Evolutionary conservation across 345 rosid genomes (phyloP).

Genomic region (Populus nigra): DNA sequence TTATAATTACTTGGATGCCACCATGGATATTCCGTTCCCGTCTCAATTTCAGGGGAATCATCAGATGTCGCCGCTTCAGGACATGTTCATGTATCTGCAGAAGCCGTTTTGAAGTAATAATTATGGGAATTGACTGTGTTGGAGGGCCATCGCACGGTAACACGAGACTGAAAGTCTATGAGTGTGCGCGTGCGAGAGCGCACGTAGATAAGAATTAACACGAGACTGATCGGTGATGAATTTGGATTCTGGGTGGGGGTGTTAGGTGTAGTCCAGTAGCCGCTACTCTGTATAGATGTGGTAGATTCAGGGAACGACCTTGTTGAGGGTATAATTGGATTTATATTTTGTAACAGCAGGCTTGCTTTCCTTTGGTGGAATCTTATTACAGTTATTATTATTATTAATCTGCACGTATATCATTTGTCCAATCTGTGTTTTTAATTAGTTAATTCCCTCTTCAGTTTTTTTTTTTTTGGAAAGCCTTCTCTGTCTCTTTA

Average conservation of each 20-base stretch:
- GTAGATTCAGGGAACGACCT: neutral
- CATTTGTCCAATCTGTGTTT: neutral
- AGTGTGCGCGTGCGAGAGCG: slow-evolving; percentile 36
- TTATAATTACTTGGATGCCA: slow-evolving; percentile 53
- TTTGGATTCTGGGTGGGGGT: neutral
- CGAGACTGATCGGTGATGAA: neutral
- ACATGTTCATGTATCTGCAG: slow-evolving; percentile 63
- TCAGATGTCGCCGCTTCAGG: slow-evolving; percentile 70
- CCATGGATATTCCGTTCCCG: slow-evolving; percentile 30
- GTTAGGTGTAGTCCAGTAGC: neutral
- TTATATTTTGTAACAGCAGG: neutral
- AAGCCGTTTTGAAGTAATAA: slow-evolving; percentile 39
- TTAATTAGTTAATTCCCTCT: too few relatives aligned
- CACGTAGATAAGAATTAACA: neutral
- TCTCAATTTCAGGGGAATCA: slow-evolving; percentile 37
- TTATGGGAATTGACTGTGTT: neutral
- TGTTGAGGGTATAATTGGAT: neutral
- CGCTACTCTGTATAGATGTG: too few relatives aligned
- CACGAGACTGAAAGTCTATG: slow-evolving; percentile 69
- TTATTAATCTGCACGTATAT: neutral
- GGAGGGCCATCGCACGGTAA: slow-evolving; percentile 21
- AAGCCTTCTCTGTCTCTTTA: neutral
- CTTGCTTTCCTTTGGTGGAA: neutral
- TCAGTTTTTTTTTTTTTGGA: neutral
- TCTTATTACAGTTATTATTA: neutral